phyloP scores from a whole-genome alignment of 768 basidiomycete genomes.

The Russula compacta region DNA sequence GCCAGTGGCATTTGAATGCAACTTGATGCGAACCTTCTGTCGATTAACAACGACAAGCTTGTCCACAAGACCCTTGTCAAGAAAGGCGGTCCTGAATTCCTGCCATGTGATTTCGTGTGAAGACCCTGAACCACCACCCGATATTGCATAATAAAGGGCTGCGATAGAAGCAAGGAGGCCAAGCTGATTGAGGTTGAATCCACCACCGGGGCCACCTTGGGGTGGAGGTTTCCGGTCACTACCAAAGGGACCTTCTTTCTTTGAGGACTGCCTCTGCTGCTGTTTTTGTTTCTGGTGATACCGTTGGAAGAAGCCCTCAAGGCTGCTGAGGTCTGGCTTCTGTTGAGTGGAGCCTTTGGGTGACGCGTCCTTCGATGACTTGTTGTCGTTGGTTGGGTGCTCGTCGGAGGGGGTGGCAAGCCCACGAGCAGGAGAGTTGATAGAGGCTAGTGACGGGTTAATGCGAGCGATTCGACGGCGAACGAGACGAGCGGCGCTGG shows the following conservation, averaged over 20 bases:
- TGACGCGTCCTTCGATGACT: constrained; percentile 15
- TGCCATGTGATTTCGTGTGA: constrained; percentile 98
- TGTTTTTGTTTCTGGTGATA: constrained; percentile 20
- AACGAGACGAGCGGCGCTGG: constrained; percentile 12
- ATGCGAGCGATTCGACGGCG: constrained; percentile 11
- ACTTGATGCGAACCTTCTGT: constrained; percentile 80
- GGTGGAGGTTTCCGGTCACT: constrained; percentile 43
- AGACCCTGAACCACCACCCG: constrained; percentile 35
- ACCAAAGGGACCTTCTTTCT: constrained; percentile 27
- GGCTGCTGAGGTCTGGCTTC: constrained; percentile 22
- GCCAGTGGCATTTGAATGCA: constrained; percentile 84
- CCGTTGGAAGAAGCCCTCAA: constrained; percentile 22
- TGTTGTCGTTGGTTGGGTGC: not conserved
- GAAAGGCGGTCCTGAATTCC: constrained; percentile 95
- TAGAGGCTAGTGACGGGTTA: not conserved
- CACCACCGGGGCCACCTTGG: constrained; percentile 35
- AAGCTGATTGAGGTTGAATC: constrained; percentile 48
- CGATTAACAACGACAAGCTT: constrained; percentile 89
- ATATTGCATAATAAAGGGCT: constrained; percentile 57
- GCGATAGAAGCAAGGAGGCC: constrained; percentile 49
- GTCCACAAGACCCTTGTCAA: constrained; percentile 93
- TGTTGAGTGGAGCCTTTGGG: not conserved
- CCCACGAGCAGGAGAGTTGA: not conserved
- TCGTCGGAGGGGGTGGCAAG: constrained; percentile 17
- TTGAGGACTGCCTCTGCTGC: constrained; percentile 21